Conservation (phyloP, 768 basidiomycete species). For the Lactarius hengduanensis region DNA sequence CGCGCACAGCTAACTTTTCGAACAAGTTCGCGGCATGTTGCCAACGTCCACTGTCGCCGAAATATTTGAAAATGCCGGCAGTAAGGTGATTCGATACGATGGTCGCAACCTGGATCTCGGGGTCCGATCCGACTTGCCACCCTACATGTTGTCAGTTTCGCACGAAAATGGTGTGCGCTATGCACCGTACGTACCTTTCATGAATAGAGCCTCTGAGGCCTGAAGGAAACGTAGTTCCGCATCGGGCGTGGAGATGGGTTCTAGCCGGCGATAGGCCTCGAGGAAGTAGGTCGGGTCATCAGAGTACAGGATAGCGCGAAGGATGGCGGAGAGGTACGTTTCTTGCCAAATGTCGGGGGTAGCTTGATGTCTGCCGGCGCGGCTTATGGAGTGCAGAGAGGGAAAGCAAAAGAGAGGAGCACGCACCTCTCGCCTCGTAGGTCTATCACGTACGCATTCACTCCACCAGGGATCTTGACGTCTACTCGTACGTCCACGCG, state of each 20-base stretch:
- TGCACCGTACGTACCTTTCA: slow-evolving; percentile 78
- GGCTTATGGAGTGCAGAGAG: neutral
- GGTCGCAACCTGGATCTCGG: slow-evolving; percentile 97
- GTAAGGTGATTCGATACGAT: slow-evolving; percentile 96
- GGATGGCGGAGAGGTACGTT: slow-evolving; percentile 89
- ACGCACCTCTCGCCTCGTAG: slow-evolving; percentile 89
- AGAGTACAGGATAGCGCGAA: slow-evolving; percentile 91
- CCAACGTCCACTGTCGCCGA: slow-evolving; percentile 85
- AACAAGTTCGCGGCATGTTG: slow-evolving; percentile 91
- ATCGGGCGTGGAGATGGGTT: slow-evolving; percentile 88
- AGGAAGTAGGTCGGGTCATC: slow-evolving; percentile 91
- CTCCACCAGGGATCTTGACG: slow-evolving; percentile 97
- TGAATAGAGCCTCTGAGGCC: slow-evolving; percentile 84
- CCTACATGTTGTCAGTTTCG: slow-evolving; percentile 45
- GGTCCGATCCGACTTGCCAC: slow-evolving; percentile 98
- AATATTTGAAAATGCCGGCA: slow-evolving; percentile 94
- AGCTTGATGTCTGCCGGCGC: slow-evolving; percentile 69
- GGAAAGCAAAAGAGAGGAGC: no score
- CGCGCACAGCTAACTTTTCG: slow-evolving; percentile 80
- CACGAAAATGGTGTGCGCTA: neutral
- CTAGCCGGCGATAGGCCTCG: slow-evolving; percentile 92
- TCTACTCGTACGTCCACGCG: slow-evolving; percentile 95
- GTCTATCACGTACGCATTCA: slow-evolving; percentile 91
- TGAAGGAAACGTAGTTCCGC: slow-evolving; percentile 89
- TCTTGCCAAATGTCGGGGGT: slow-evolving; percentile 96